Evolutionary conservation across 2,329 filamentous ascomycete species (phyloP), one percentile per base, ranked within the genome.

Genomic region (Blastomyces emzantsi): DNA sequence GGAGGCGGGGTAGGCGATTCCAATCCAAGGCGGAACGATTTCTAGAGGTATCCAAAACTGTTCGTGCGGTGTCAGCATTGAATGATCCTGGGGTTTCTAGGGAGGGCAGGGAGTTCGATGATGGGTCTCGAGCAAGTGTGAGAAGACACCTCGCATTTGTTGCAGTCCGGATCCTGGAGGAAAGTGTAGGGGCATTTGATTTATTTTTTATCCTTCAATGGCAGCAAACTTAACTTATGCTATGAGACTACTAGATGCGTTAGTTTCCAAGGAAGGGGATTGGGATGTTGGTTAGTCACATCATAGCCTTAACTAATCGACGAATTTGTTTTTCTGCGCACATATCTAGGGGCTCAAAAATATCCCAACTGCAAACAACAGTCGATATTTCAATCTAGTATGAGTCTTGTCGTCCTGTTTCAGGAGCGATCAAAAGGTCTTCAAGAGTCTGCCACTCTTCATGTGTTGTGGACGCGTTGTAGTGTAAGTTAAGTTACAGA

Each of bases 81-180:
- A 82, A 82, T 65, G 83, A 86, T 69, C 80, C 81, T 0, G 83
- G 83, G 83, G 0, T 83, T 83, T 2, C 73, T 73, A 19, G 75
- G 75, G 33, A 72, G 71, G 55, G 70, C 73, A 41, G 83, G 83
- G 2, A 78, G 79, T 67, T 79, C 76, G 11, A 77, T 76, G 15
- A 79, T 79, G 39, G 79, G 80, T 61, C 63, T 73, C 59, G 69
- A 66, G 39, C 69, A 72, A 25, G 73, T 75, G n/a, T 74, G 78
- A 62, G 74, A 77, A n/a, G 81, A 83, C 67, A 78, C 82, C n/a
- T 81, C 78, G 71, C 75, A 67, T 36, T 75, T 80, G 74, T 67
- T 86, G 68, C 75, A 70, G 39, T 69, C 78, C 66, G 73, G 75
- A 33, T 79, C 78, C 61, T 85, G 83, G 83, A 81, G 81, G 36